Conservation (phyloP, 176 grass and related monocot genomes). For the Aegilops sharonensis region DNA sequence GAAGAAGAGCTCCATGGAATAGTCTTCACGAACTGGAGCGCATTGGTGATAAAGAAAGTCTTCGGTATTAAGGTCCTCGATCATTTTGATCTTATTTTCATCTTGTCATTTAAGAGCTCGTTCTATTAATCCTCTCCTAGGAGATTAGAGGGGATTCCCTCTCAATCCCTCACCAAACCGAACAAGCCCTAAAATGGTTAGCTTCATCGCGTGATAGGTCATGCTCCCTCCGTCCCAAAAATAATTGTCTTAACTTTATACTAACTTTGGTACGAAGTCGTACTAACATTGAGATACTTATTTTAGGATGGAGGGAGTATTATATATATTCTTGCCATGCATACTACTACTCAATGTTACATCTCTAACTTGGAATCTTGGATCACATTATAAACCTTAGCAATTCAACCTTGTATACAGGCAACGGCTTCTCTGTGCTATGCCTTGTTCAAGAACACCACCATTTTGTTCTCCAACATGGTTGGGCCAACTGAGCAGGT, state of each 20-base stretch:
- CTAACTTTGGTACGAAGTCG: too few species aligned
- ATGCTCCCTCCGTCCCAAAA: too few species aligned
- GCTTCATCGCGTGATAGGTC: too few species aligned
- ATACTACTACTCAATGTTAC: background rate
- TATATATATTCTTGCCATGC: background rate
- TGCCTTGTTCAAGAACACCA: slow-evolving; percentile 58
- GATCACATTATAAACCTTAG: background rate
- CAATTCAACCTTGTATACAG: slow-evolving; percentile 29
- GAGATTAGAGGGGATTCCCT: background rate
- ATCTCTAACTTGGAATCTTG: background rate
- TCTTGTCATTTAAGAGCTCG: background rate
- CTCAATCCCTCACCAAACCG: background rate
- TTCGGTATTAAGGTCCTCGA: slow-evolving; percentile 60
- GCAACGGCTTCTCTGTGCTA: slow-evolving; percentile 42
- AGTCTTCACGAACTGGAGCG: slow-evolving; percentile 52
- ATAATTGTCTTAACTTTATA: too few species aligned
- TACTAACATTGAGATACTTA: too few species aligned
- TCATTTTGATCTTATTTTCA: background rate
- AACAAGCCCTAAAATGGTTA: background rate
- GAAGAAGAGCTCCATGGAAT: slow-evolving; percentile 81
- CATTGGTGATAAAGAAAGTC: slow-evolving; percentile 40
- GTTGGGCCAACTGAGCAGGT: slow-evolving; percentile 61
- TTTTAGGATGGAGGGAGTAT: too few species aligned
- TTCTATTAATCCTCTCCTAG: background rate
- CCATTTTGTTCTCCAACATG: slow-evolving; percentile 72